phyloP scores from a whole-genome alignment of 192 early-diverging fungal genomes.

The Podila horticola region DNA sequence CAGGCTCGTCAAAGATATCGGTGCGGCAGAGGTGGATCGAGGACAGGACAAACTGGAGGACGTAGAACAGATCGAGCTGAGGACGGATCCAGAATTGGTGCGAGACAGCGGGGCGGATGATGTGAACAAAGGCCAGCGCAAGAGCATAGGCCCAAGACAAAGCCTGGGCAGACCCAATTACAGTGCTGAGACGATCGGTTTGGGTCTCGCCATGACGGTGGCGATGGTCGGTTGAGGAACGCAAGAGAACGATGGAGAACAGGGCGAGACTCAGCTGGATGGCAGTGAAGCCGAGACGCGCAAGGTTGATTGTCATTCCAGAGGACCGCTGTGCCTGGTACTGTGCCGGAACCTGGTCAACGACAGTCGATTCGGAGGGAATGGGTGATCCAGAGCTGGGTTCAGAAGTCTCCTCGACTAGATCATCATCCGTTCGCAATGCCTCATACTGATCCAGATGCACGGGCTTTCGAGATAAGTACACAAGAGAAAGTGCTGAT shows the following conservation, averaged over 20 bases:
- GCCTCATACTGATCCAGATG: constrained; percentile 36
- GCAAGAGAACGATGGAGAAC: constrained; percentile 2
- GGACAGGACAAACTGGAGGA: constrained; percentile 11
- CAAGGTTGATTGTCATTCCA: constrained; percentile 13
- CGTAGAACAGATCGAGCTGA: constrained; percentile 31
- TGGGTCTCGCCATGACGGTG: neutral
- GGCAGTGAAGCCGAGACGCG: constrained; percentile 16
- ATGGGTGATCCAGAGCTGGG: too few species aligned
- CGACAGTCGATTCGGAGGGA: neutral
- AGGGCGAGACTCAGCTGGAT: constrained; percentile 24
- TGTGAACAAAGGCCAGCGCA: constrained; percentile 10
- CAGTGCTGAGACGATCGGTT: neutral
- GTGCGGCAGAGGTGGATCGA: constrained; percentile 4
- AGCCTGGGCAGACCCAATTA: neutral
- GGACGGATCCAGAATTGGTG: constrained; percentile 30
- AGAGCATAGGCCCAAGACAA: constrained; percentile 26
- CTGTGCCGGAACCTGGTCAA: constrained; percentile 11
- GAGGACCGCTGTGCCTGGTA: constrained; percentile 23
- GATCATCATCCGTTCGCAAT: neutral
- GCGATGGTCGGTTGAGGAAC: neutral
- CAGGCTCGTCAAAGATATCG: constrained; percentile 11
- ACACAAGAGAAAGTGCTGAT: constrained; percentile 24
- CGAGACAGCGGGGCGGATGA: constrained; percentile 12
- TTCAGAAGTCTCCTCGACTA: neutral
- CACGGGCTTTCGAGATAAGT: constrained; percentile 41